phyloP scores from a whole-genome alignment of 1,139 yeast species.

The Debaryomyces fabryi region DNA sequence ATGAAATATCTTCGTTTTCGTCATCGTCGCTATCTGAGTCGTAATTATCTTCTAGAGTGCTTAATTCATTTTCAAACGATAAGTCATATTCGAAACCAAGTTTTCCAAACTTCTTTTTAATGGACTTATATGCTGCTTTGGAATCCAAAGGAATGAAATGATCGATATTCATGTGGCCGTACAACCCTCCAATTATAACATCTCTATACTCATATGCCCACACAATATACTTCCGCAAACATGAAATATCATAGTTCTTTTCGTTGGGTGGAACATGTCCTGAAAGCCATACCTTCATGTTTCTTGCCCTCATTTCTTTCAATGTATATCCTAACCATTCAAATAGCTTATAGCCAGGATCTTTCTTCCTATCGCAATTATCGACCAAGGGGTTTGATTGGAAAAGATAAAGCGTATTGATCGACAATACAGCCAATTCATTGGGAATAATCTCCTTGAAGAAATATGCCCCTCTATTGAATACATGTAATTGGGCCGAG shows the following conservation, averaged over 20 bases:
- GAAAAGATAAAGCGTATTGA: constrained; percentile 76
- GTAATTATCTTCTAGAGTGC: constrained; percentile 14
- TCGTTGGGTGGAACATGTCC: constrained; percentile 90
- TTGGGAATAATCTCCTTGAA: constrained; percentile 77
- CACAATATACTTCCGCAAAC: constrained; percentile 70
- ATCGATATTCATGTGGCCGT: constrained; percentile 88
- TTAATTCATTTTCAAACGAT: constrained; percentile 11
- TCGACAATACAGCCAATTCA: constrained; percentile 73
- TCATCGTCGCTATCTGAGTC: constrained; percentile 14
- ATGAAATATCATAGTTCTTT: constrained; percentile 71
- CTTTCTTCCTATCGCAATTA: constrained; percentile 67
- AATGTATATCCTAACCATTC: constrained; percentile 78
- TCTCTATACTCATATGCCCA: constrained; percentile 86
- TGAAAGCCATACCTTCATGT: constrained; percentile 81
- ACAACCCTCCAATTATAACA: constrained; percentile 77
- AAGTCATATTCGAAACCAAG: constrained; percentile 13
- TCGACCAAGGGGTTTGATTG: constrained; percentile 81
- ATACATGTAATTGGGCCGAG: constrained; percentile 71
- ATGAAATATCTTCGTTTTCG: constrained; percentile 14
- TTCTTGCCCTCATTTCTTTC: constrained; percentile 70
- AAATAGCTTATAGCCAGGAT: constrained; percentile 78
- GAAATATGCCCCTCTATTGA: constrained; percentile 74
- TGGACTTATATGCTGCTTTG: constrained; percentile 62
- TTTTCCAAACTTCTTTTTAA: constrained; percentile 23
- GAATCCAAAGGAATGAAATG: constrained; percentile 81